Base-by-base conservation (phyloP, 208 protist species). In the Wallacemonas sp. region DNA sequence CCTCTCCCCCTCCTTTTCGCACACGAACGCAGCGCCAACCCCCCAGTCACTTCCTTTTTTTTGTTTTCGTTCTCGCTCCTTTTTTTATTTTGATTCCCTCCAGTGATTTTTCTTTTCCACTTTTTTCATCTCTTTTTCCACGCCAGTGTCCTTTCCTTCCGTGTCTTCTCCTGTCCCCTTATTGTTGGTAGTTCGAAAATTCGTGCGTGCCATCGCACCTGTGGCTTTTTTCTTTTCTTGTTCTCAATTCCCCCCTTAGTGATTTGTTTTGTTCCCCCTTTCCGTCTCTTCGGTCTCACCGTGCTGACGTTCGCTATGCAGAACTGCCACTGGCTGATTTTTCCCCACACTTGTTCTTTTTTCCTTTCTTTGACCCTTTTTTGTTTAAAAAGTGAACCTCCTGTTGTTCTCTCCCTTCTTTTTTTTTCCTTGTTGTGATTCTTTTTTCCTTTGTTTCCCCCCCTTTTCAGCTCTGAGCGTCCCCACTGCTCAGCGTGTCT, bases 401-500 rank as follows among this genome's bases (percentile, higher is more conserved):
- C 36, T 41, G 36, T 41, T 41, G 36, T 41, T 41, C 30, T 68
- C 11, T 21, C 34, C 16, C 21, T n/a, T 63, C 26, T 63, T 38
- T 23, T 48, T 5, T 58, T 39, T n/a, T n/a, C 21, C 12, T 52
- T 49, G 8, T 21, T 64, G 60, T 27, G 60, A 23, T 67, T 67
- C 52, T 78, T 8, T 78, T 56, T 60, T 34, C 24, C 48, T 11
- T 34, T 19, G 34, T 58, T 39, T 49, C 19, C 19, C 44, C n/a
- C n/a, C n/a, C 24, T 39, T 64, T 58, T 47, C 54, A 17, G 6
- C 27, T 23, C 17, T 26, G n/a, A n/a, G n/a, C n/a, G n/a, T n/a
- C n/a, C n/a, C n/a, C n/a, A n/a, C n/a, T n/a, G n/a, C n/a, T n/a
- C n/a, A n/a, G n/a, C n/a, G n/a, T n/a, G n/a, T n/a, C n/a, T n/a